These are phyloP conservation scores for Davidsoniella eucalypti DNA, from an alignment of 2,329 filamentous ascomycete genomes.

Conservation along the genomic window DNA sequence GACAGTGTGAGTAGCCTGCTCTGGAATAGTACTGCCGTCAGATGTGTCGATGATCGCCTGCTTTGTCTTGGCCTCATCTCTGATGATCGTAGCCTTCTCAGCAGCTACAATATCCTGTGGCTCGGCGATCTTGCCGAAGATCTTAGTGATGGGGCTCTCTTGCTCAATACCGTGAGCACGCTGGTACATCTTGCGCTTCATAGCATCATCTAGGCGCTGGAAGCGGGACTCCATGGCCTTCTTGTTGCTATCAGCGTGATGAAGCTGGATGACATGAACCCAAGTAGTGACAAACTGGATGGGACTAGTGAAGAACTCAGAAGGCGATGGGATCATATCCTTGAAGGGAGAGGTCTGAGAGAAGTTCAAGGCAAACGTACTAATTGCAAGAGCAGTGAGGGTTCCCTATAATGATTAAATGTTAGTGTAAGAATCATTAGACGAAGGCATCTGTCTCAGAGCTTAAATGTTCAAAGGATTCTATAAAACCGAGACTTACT, in stretches of 20 bases:
- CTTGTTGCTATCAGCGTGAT: conserved; percentile 53
- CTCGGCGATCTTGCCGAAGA: conserved; percentile 23
- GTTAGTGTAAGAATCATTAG: not conserved
- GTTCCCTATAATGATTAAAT: conserved; percentile 33
- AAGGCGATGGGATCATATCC: conserved; percentile 58
- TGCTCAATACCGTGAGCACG: conserved; percentile 69
- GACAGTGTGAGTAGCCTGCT: too few relatives aligned
- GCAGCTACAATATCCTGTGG: conserved; percentile 23
- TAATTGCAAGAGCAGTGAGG: conserved; percentile 50
- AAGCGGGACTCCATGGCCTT: conserved; percentile 56
- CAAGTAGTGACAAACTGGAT: conserved; percentile 48
- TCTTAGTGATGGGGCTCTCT: conserved; percentile 35
- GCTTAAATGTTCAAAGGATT: not conserved
- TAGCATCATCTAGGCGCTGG: conserved; percentile 64
- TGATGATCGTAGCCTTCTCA: conserved; percentile 15
- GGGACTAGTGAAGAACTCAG: conserved; percentile 53
- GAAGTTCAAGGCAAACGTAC: conserved; percentile 67
- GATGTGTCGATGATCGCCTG: conserved; percentile 12
- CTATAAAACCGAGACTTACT: conserved; percentile 31
- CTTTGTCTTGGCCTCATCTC: conserved; percentile 6
- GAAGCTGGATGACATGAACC: conserved; percentile 57
- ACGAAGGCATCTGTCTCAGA: not conserved
- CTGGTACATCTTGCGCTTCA: conserved; percentile 72
- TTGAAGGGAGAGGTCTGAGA: conserved; percentile 60
- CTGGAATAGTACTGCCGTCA: not conserved